A percentile compares a stretch with the other conserved stretches of the same genome.
phyloP scores from a whole-genome alignment of 768 basidiomycete genomes.

The Omphalotus guepiniiformis region DNA sequence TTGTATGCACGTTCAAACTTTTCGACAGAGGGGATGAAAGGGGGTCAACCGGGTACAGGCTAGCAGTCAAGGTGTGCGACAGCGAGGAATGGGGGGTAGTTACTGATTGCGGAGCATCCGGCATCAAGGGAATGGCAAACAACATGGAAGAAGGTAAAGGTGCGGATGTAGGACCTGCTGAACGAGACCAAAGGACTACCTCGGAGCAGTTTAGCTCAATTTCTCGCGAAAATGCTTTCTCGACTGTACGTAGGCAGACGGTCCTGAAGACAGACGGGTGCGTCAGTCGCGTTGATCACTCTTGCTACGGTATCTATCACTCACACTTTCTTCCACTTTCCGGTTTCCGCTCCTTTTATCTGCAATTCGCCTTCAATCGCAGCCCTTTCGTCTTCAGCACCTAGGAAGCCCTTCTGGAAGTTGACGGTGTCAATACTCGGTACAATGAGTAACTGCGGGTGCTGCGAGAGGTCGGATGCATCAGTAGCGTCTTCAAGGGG shows the following conservation, averaged over 20 bases:
- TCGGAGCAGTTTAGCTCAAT: constrained; percentile 64
- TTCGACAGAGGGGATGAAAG: constrained; percentile 41
- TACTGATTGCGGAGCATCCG: constrained; percentile 81
- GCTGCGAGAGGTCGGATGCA: constrained; percentile 11
- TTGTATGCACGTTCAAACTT: constrained; percentile 63
- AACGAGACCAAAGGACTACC: constrained; percentile 48
- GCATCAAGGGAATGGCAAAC: constrained; percentile 77
- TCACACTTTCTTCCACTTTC: constrained; percentile 67
- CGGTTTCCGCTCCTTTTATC: constrained; percentile 60
- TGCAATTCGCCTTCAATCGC: constrained; percentile 87
- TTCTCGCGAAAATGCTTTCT: constrained; percentile 54
- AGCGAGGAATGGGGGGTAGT: constrained; percentile 73
- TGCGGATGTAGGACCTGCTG: constrained; percentile 25
- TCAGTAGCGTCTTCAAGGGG: constrained; percentile 17
- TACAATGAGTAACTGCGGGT: constrained; percentile 68
- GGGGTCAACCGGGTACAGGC: constrained; percentile 48
- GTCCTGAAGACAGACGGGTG: constrained; percentile 38
- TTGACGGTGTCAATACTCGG: constrained; percentile 65
- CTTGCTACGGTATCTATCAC: too few species aligned
- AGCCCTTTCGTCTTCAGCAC: constrained; percentile 77
- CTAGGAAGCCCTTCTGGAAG: constrained; percentile 85
- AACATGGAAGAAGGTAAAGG: constrained; percentile 59
- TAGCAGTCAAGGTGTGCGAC: constrained; percentile 65
- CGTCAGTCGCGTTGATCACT: too few species aligned
- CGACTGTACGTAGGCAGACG: constrained; percentile 61